Evolutionary conservation across 2,329 filamentous ascomycete genomes (phyloP).

Genomic region (Fusarium kyushuense): DNA sequence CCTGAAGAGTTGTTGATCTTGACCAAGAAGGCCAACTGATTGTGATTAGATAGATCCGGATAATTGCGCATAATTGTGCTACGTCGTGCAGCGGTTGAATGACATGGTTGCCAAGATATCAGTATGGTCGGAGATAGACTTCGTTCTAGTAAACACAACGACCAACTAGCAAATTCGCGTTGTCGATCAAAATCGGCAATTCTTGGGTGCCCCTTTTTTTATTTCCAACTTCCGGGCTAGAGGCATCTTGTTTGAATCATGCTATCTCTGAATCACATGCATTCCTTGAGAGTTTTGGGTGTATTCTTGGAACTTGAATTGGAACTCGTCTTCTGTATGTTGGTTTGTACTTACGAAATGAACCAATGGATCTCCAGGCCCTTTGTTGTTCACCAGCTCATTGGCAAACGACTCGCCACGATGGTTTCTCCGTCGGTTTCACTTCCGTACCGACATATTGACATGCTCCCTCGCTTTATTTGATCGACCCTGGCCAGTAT

Average conservation of each 20-base stretch:
- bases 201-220: slow-evolving; percentile 35
- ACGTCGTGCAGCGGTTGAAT: slow-evolving; percentile 19
- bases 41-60: slow-evolving; percentile 6
- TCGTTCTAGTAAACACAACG: slow-evolving; percentile 30
- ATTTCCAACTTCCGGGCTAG: slow-evolving; percentile 10
- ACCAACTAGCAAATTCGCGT: slow-evolving; percentile 28
- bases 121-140: slow-evolving; percentile 35
- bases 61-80: slow-evolving; percentile 20
- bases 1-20: neutral
- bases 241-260: slow-evolving; percentile 23
- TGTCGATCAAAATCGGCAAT: slow-evolving; percentile 43
- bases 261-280: slow-evolving; percentile 31
- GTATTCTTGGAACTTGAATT: neutral
- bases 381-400: slow-evolving; percentile 7
- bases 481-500: slow-evolving; percentile 7
- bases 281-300: slow-evolving; percentile 11
- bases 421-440: slow-evolving; percentile 25
- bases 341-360: neutral
- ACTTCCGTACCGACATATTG: slow-evolving; percentile 16
- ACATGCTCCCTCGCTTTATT: neutral
- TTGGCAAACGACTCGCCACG: slow-evolving; percentile 36
- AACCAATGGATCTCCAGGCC: neutral
- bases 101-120: slow-evolving; percentile 32
- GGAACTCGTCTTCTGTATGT: neutral
- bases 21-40: neutral